Percentiles rank a stretch among this genome's conserved stretches.
phyloP scores from a whole-genome alignment of 208 protist genomes.

The Vickermania ingenoplastis region DNA sequence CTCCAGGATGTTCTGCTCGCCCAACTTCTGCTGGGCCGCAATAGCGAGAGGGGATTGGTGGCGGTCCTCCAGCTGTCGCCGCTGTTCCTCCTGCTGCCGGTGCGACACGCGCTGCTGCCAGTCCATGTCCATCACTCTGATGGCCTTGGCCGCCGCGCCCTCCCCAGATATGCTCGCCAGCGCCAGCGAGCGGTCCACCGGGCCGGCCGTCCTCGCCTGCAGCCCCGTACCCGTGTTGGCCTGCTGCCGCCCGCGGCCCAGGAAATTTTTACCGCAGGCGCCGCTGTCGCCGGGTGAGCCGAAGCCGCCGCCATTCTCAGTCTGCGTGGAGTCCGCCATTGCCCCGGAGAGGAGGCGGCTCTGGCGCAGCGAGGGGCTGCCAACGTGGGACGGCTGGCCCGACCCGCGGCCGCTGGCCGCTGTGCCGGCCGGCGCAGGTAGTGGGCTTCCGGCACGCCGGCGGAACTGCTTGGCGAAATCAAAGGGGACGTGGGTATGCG shows the following conservation, averaged over 20 bases:
- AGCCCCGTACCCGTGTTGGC: too few species aligned
- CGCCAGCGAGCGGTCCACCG: neutral
- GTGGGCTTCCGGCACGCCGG: neutral
- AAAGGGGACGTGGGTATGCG: constrained; percentile 10
- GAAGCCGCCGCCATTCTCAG: neutral
- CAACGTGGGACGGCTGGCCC: neutral
- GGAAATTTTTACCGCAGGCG: neutral
- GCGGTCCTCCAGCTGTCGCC: neutral
- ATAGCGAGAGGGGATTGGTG: too few species aligned
- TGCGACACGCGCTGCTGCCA: neutral
- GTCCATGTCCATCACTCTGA: neutral
- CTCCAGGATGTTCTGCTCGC: neutral
- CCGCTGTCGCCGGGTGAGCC: neutral
- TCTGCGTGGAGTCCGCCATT: neutral
- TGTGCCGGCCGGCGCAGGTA: neutral
- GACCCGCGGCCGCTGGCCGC: neutral
- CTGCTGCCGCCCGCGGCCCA: too few species aligned
- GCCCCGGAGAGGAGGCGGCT: neutral
- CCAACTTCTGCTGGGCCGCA: neutral
- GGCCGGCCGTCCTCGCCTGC: neutral
- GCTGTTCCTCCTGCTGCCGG: neutral
- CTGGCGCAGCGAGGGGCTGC: neutral
- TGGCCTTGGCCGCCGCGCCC: neutral
- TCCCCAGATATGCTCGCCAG: neutral
- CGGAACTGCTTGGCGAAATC: constrained; percentile 1